phyloP scores from a whole-genome alignment of 768 basidiomycete genomes.

The Candolleomyces aberdarensis region DNA sequence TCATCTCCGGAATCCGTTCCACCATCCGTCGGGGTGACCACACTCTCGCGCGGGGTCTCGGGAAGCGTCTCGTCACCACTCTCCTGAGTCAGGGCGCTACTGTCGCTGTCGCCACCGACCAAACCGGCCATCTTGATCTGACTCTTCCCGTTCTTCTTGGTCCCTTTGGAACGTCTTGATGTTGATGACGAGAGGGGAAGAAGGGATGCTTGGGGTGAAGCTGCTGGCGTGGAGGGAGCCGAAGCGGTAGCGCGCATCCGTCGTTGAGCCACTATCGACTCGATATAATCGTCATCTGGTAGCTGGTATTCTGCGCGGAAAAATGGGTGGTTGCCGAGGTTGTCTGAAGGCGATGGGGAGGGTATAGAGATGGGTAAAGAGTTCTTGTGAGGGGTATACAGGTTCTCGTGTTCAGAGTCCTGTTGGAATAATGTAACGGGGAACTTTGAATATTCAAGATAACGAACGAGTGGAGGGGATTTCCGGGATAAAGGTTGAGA shows the following conservation, averaged over 20 bases:
- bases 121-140: constrained; percentile 68
- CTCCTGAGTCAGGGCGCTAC: constrained; percentile 79
- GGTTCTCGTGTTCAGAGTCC: constrained; percentile 41
- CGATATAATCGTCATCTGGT: constrained; percentile 58
- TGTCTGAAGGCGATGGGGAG: constrained; percentile 68
- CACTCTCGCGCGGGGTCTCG: constrained; percentile 63
- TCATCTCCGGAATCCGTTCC: constrained; percentile 71
- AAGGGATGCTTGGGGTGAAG: constrained; percentile 27
- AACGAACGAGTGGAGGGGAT: not conserved
- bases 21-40: constrained; percentile 67
- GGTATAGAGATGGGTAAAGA: constrained; percentile 49
- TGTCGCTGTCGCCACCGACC: constrained; percentile 81
- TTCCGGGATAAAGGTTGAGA: constrained; percentile 4
- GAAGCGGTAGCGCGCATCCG: constrained; percentile 66
- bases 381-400: constrained; percentile 17
- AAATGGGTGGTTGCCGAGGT: constrained; percentile 66
- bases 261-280: constrained; percentile 56
- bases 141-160: constrained; percentile 43
- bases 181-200: constrained; percentile 20
- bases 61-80: constrained; percentile 64
- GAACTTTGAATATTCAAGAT: not conserved
- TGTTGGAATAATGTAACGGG: constrained; percentile 15
- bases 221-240: constrained; percentile 56
- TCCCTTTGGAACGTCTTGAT: constrained; percentile 20
- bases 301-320: constrained; percentile 69